Conservation (phyloP, 495 filamentous ascomycete species). For the Penicillium odoratum region DNA sequence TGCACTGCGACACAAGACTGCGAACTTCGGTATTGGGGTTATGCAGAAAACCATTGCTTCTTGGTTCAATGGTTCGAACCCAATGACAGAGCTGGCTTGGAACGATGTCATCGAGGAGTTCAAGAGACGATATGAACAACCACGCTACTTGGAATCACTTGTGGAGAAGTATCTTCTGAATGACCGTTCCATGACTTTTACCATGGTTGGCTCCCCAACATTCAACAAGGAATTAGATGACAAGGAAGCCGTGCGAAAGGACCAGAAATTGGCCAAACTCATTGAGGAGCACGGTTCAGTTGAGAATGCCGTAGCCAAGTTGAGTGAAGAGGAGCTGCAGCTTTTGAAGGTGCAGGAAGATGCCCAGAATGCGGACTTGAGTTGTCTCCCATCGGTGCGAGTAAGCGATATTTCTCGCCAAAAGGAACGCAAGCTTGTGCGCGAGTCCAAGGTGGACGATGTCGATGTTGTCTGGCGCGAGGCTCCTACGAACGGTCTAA, state of each 20-base stretch:
- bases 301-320: conserved; percentile 63
- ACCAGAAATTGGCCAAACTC: conserved; percentile 66
- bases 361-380: conserved; percentile 77
- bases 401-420: conserved; percentile 83
- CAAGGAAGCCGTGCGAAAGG: conserved; percentile 74
- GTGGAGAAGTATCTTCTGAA: conserved; percentile 89
- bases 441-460: conserved; percentile 64
- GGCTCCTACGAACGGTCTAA: conserved; percentile 90
- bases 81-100: conserved; percentile 87
- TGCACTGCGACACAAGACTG: conserved; percentile 87
- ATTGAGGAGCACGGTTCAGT: conserved; percentile 67
- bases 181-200: conserved; percentile 84
- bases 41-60: conserved; percentile 83
- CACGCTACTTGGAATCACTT: conserved; percentile 78
- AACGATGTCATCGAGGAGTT: conserved; percentile 82
- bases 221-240: conserved; percentile 71
- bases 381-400: conserved; percentile 82
- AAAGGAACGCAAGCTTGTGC: conserved; percentile 67
- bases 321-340: conserved; percentile 75
- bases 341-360: conserved; percentile 79
- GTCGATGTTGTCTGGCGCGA: conserved; percentile 85
- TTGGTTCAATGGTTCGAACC: conserved; percentile 95
- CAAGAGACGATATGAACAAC: conserved; percentile 66
- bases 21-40: conserved; percentile 87
- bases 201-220: conserved; percentile 80